Conservation (phyloP, 2,329 filamentous ascomycete genomes). For the Phoma sp. region DNA sequence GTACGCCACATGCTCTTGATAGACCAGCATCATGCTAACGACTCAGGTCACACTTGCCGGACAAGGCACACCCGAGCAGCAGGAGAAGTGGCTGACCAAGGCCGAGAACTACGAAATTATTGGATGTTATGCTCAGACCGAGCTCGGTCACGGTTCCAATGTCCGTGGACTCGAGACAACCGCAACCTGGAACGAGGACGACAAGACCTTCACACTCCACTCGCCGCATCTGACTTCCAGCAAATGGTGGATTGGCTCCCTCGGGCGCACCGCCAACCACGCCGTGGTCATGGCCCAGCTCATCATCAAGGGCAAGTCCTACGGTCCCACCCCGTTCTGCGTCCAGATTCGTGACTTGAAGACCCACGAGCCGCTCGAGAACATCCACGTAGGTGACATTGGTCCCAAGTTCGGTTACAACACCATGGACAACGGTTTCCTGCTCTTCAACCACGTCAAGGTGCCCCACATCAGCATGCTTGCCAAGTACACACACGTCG, state of each 20-base stretch:
- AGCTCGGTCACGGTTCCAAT: constrained; percentile 80
- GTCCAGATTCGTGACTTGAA: constrained; percentile 69
- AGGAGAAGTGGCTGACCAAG: constrained; percentile 72
- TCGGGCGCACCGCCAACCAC: constrained; percentile 77
- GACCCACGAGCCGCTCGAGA: constrained; percentile 57
- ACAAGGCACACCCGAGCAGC: constrained; percentile 75
- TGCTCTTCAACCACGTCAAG: constrained; percentile 78
- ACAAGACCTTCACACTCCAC: constrained; percentile 77
- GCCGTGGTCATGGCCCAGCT: constrained; percentile 82
- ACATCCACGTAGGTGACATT: constrained; percentile 76
- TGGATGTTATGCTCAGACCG: constrained; percentile 82
- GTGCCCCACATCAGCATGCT: constrained; percentile 78
- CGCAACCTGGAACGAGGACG: constrained; percentile 74
- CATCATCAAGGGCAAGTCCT: constrained; percentile 69
- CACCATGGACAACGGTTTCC: constrained; percentile 82
- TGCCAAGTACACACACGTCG: constrained; percentile 71
- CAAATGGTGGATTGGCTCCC: constrained; percentile 86
- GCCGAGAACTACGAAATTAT: constrained; percentile 74
- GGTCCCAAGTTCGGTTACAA: constrained; percentile 82
- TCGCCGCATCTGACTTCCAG: constrained; percentile 76
- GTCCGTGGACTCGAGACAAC: constrained; percentile 68
- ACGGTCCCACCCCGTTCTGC: constrained; percentile 79
- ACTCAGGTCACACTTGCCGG: constrained; percentile 69
- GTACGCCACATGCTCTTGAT: constrained; percentile 45
- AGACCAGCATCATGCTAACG: constrained; percentile 14